A percentile compares a stretch with the other conserved stretches of the same genome.
These are phyloP conservation scores for Aphanomyces invadans DNA, from an alignment of 352 stramenopile species.

Conservation along the genomic window DNA sequence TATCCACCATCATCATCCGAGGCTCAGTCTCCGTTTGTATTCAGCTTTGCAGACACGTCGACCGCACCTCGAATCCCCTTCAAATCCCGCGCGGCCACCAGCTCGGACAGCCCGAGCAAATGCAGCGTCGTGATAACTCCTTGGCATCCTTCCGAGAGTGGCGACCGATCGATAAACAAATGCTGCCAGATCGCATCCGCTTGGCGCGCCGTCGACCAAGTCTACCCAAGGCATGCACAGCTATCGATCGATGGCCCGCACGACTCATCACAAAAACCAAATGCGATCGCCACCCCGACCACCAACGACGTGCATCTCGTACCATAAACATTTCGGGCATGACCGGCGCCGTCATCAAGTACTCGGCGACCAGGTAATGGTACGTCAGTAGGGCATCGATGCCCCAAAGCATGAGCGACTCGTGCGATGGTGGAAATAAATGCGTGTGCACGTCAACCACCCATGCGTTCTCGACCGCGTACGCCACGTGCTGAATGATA, in stretches of 20 bases:
- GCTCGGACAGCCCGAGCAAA: constrained; percentile 56
- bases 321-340: constrained; percentile 74
- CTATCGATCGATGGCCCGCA: too few relatives aligned
- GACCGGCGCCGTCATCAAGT: constrained; percentile 82
- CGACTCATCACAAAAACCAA: too few relatives aligned
- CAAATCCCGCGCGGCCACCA: constrained; percentile 70
- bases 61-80: constrained; percentile 47
- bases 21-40: too few relatives aligned
- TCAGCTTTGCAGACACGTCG: too few relatives aligned
- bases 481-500: not conserved
- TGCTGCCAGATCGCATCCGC: constrained; percentile 86
- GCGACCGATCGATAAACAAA: constrained; percentile 83
- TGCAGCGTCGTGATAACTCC: constrained; percentile 86
- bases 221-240: constrained; percentile 11
- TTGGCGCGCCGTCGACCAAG: constrained; percentile 65
- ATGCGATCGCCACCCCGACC: too few relatives aligned
- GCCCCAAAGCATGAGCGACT: constrained; percentile 87
- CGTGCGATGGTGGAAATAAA: constrained; percentile 86
- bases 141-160: constrained; percentile 85
- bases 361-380: constrained; percentile 93
- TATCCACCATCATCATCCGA: too few relatives aligned
- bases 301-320: too few relatives aligned
- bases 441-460: constrained; percentile 90
- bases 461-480: not conserved
- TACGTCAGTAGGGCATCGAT: constrained; percentile 93